phyloP scores from a whole-genome alignment of 1,284 basidiomycete species.

The Vanrija sp. region DNA sequence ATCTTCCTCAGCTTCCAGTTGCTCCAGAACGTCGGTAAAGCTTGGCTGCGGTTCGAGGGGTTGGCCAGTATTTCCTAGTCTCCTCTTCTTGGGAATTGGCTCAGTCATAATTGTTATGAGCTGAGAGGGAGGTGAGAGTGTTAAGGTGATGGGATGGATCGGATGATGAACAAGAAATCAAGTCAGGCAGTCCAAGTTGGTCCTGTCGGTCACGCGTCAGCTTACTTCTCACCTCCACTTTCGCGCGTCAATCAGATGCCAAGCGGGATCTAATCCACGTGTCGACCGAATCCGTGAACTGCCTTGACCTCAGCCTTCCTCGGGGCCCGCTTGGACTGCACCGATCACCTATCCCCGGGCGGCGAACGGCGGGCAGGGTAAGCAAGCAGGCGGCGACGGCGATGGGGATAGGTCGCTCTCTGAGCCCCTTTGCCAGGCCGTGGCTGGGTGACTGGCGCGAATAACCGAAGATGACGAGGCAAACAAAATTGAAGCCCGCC shows the following conservation, averaged over 20 bases:
- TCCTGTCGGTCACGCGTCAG: background rate
- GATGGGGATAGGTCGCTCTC: too few relatives aligned
- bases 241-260: background rate
- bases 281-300: too few relatives aligned
- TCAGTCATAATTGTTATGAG: constrained; percentile 17
- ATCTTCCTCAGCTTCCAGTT: constrained; percentile 65
- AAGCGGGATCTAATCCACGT: background rate
- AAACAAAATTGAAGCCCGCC: too few relatives aligned
- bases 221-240: constrained; percentile 1
- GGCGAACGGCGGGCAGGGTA: too few relatives aligned
- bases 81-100: constrained; percentile 36
- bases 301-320: too few relatives aligned
- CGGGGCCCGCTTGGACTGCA: too few relatives aligned
- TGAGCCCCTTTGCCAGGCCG: too few relatives aligned
- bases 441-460: too few relatives aligned
- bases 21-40: constrained; percentile 72
- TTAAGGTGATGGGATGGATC: background rate
- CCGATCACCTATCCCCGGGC: too few relatives aligned
- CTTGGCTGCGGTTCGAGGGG: constrained; percentile 49
- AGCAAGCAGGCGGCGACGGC: too few relatives aligned
- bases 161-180: background rate
- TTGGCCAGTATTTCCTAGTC: constrained; percentile 20
- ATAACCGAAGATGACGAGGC: too few relatives aligned
- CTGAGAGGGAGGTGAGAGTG: background rate
- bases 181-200: too few relatives aligned